Base-by-base conservation (phyloP, 495 filamentous ascomycete species). In the Hamigera avellanea region DNA sequence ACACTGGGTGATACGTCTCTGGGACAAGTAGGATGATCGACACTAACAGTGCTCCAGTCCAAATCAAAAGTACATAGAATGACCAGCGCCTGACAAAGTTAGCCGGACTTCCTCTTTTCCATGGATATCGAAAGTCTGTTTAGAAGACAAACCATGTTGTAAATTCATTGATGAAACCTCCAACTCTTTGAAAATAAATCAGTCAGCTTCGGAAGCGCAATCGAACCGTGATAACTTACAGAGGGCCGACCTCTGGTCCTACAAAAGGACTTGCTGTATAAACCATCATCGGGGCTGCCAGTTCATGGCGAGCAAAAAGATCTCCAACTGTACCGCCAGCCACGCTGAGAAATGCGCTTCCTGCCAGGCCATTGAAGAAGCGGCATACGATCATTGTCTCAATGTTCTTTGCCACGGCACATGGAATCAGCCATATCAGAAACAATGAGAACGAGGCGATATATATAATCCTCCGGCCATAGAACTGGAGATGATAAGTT, bases 241-340 rank as follows among this genome's bases (percentile, higher is more conserved):
- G 37, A 41, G 56, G 65, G 12, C 61, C 57, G 26, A 62, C 38
- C 33, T 61, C 62, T 31, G 76, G 79, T 12, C 85, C 83, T 26
- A 86, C 57, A 46, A 93, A 93, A 6, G 87, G 89, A 40, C 58
- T 62, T 7, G 54, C 54, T n/a, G 86, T 84, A 49, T 88, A 93
- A 8, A 93, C 51, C 78, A 83, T 81, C 80, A 85, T 84, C 3
- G 80, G 81, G 21, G 70, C 67, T 37, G 75, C 75, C 34, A 95
- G 78, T 34, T 87, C 72, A 32, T 83, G 66, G 16, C 75, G 76
- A 12, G 64, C 62, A 55, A 95, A 96, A 59, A 95, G 60, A 53
- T 98, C 88, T 8, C 86, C 87, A 3, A 95, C 83, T 1, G 86
- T 94, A 1, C 87, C 89, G 18, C 91, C 89, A 3, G 87, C 82